Conservation (phyloP, 305 asterid species). For the Fraxinus sp. region DNA sequence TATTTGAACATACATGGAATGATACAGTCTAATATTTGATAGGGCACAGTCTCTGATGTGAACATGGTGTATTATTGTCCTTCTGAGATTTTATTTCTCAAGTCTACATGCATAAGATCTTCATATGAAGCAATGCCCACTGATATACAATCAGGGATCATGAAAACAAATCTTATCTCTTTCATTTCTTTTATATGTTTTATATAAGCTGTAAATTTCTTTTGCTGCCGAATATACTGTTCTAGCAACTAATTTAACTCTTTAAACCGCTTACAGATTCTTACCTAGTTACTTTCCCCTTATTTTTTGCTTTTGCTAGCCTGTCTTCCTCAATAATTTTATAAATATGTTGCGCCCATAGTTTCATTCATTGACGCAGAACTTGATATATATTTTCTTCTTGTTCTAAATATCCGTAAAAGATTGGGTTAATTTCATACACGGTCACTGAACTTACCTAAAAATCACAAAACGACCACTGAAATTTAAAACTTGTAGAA, state of each 20-base stretch:
- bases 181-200: background rate
- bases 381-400: background rate
- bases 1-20: background rate
- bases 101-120: constrained; percentile 2
- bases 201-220: background rate
- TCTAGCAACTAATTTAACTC: background rate
- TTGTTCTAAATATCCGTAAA: background rate
- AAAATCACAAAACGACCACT: too few species aligned
- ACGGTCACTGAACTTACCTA: too few species aligned
- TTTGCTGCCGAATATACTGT: background rate
- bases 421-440: background rate
- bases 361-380: background rate
- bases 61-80: background rate
- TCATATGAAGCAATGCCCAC: background rate
- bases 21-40: background rate
- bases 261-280: background rate
- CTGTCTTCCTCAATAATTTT: background rate
- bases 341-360: background rate
- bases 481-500: too few species aligned
- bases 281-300: background rate
- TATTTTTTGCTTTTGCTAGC: background rate
- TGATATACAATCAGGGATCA: background rate
- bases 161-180: background rate
- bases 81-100: background rate
- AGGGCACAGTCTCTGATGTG: constrained; percentile 4